These are phyloP conservation scores for Corynascus novoguineensis DNA, from an alignment of 495 filamentous ascomycete genomes.

Conservation along the genomic window DNA sequence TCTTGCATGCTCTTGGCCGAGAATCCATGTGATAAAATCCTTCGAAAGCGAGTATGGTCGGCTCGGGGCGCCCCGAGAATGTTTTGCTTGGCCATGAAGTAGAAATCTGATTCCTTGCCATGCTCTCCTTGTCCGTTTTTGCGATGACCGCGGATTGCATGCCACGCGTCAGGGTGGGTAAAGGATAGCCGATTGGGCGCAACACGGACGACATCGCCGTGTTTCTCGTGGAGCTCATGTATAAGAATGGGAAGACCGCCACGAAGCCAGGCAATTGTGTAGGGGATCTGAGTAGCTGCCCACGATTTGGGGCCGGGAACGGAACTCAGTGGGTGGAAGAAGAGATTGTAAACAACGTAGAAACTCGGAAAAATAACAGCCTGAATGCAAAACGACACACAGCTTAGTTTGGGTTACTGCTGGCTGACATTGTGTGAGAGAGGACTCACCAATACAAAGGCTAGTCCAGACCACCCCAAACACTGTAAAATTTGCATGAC, in stretches of 20 bases:
- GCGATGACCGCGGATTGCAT: constrained; percentile 52
- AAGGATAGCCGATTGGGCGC: constrained; percentile 53
- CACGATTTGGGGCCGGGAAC: constrained; percentile 48
- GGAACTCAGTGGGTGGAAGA: constrained; percentile 44
- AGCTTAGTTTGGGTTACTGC: neutral
- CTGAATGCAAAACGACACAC: neutral
- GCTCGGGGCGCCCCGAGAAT: constrained; percentile 30
- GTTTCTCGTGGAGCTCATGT: constrained; percentile 41
- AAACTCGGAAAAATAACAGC: neutral
- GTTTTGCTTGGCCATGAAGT: constrained; percentile 9
- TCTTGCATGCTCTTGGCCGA: constrained; percentile 40
- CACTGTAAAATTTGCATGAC: no score
- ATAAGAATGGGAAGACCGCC: constrained; percentile 21
- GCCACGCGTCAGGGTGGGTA: constrained; percentile 47
- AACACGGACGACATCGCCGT: constrained; percentile 52
- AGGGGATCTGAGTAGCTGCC: constrained; percentile 38
- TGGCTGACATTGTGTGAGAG: no score
- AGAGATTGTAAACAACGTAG: constrained; percentile 42
- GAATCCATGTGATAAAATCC: constrained; percentile 47
- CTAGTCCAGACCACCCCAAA: no score
- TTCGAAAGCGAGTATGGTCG: constrained; percentile 39
- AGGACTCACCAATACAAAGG: no score
- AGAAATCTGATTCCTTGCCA: constrained; percentile 35
- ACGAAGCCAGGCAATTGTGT: constrained; percentile 11
- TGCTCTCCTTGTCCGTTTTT: constrained; percentile 29